These are phyloP conservation scores for Suhomyces bokatorum DNA, from an alignment of 1,139 yeast species.

Conservation along the genomic window DNA sequence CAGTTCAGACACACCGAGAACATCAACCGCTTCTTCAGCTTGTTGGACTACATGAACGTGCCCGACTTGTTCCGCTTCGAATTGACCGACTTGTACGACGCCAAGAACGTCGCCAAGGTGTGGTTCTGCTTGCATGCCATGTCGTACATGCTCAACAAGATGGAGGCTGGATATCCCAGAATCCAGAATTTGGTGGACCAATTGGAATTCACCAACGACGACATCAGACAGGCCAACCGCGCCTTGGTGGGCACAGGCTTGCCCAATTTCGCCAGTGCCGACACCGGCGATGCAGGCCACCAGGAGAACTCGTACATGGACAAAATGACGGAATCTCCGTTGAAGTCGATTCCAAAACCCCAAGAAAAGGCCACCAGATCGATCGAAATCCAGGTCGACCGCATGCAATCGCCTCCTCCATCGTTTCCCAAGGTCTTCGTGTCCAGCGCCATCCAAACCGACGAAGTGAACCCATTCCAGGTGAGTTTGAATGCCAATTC, in stretches of 20 bases:
- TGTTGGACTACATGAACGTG: slow-evolving; percentile 68
- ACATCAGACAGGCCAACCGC: slow-evolving; percentile 66
- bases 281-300: slow-evolving; percentile 21
- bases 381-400: slow-evolving; percentile 4
- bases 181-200: slow-evolving; percentile 66
- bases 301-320: slow-evolving; percentile 18
- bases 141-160: slow-evolving; percentile 61
- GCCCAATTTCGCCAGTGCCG: slow-evolving; percentile 61
- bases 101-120: slow-evolving; percentile 90
- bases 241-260: slow-evolving; percentile 61
- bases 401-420: slow-evolving; percentile 3
- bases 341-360: slow-evolving; percentile 3
- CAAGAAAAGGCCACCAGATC: slow-evolving; percentile 3
- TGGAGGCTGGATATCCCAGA: slow-evolving; percentile 56
- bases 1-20: slow-evolving; percentile 93
- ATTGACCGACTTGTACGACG: slow-evolving; percentile 88
- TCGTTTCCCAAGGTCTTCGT: slow-evolving; percentile 12
- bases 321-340: slow-evolving; percentile 14
- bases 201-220: slow-evolving; percentile 63
- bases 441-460: slow-evolving; percentile 19
- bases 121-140: slow-evolving; percentile 92
- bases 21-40: slow-evolving; percentile 77
- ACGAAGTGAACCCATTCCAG: slow-evolving; percentile 16
- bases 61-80: slow-evolving; percentile 90
- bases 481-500: slow-evolving; percentile 10